These are phyloP conservation scores for Lasiosphaeria miniovina DNA, from an alignment of 495 filamentous ascomycete genomes.

Conservation along the genomic window DNA sequence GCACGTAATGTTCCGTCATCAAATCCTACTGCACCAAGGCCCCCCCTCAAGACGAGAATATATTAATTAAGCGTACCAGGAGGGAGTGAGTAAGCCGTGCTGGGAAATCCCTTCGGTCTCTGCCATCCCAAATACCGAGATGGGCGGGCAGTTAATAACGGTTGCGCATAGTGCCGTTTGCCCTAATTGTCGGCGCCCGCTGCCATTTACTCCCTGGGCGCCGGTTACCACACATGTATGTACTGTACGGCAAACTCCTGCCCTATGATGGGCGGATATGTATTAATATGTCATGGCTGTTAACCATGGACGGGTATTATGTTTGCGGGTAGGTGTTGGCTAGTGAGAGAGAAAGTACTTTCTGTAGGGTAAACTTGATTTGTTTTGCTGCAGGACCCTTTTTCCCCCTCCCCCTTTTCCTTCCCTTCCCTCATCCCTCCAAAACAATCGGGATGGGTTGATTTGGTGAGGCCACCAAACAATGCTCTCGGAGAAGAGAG, in stretches of 20 bases:
- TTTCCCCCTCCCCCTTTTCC: not conserved
- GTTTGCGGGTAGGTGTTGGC: not conserved
- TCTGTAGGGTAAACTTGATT: not conserved
- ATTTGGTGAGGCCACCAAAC: too few relatives aligned
- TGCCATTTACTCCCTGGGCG: not conserved
- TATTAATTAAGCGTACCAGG: too few relatives aligned
- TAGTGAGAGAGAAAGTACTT: too few relatives aligned
- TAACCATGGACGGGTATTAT: not conserved
- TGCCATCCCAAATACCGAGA: not conserved
- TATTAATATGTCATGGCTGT: not conserved
- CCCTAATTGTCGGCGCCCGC: not conserved
- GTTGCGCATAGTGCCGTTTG: not conserved
- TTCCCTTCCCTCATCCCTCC: too few relatives aligned
- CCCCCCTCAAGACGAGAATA: too few relatives aligned
- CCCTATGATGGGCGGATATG: not conserved
- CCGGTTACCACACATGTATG: not conserved
- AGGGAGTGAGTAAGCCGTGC: too few relatives aligned
- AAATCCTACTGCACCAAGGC: too few relatives aligned
- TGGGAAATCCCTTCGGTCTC: too few relatives aligned
- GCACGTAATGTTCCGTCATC: too few relatives aligned
- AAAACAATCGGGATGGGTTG: too few relatives aligned
- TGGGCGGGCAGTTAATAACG: not conserved
- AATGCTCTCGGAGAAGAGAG: too few relatives aligned
- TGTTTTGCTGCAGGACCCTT: slow-evolving; percentile 3
- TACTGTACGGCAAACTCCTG: not conserved